Conservation (phyloP, 2,329 filamentous ascomycete genomes). For the Curvularia verruculosa region DNA sequence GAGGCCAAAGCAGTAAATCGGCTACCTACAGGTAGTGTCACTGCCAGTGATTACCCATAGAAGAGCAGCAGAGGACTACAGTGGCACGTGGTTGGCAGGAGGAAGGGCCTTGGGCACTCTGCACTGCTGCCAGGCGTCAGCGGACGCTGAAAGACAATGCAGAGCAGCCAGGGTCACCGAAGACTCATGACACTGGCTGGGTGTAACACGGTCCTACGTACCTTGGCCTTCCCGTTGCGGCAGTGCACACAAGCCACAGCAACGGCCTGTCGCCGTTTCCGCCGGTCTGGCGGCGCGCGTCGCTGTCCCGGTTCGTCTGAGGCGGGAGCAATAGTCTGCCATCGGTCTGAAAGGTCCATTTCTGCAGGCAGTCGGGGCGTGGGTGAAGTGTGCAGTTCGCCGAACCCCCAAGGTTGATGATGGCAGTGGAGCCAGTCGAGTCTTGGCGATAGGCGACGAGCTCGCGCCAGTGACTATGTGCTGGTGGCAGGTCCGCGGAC, state of each 20-base stretch:
- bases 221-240: conserved; percentile 34
- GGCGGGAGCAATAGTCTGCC: conserved; percentile 33
- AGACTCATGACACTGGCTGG: conserved; percentile 2
- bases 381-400: conserved; percentile 1
- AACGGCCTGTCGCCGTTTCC: conserved; percentile 29
- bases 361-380: conserved; percentile 2
- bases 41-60: conserved; percentile 13
- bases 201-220: conserved; percentile 16
- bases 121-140: not conserved
- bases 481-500: conserved; percentile 1
- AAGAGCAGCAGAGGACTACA: conserved; percentile 7
- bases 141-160: conserved; percentile 1
- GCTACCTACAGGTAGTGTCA: conserved; percentile 16
- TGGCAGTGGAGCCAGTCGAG: conserved; percentile 12
- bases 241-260: conserved; percentile 34
- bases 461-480: conserved; percentile 5
- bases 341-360: conserved; percentile 33
- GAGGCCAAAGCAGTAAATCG: not conserved
- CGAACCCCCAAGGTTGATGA: conserved; percentile 1
- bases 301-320: conserved; percentile 31
- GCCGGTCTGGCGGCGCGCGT: conserved; percentile 22
- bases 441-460: conserved; percentile 10
- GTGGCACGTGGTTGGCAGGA: not conserved
- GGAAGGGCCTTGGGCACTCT: not conserved
- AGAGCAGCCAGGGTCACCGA: not conserved